Base-by-base conservation (phyloP, 83 land plant genomes). In the Larix sibirica region DNA sequence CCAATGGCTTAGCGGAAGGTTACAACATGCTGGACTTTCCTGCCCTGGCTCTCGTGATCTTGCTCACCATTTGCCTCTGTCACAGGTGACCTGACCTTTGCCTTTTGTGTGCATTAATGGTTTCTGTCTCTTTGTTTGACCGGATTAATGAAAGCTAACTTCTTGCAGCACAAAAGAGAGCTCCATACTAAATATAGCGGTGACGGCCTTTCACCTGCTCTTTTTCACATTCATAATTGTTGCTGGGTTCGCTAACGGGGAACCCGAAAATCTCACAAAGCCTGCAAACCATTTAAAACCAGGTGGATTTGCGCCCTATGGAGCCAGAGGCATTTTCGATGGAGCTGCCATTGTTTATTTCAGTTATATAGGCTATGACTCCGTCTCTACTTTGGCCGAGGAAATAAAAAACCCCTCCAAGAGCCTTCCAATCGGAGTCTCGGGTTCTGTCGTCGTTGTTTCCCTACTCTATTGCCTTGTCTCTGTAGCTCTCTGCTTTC, bases 281-380 rank as follows among this genome's bases (percentile, higher is more conserved):
- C 80, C 81, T 28, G 65, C 80, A 50, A 56, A 77, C 26, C 7
- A 58, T 5, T 16, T 23, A 17, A 62, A 14, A 3, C 89, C 89
- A 17, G 78, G 56, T 1, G 97, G 97, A 17, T 84, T 95, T 54
- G 84, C 84, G 9, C 98, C 98, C 1, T 88, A 79, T 61, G 98
- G 98, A 0, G 88, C 84, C 8, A 44, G 82, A 40, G 96, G 96
- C 9, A 83, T 95, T 2, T 79, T 95, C 66, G 85, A 87, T 73
- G 98, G 95, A 1, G 96, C 98, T 21, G 96, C 96, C 47, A 88
- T 84, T 0, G 98, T 95, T n/a, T 95, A 94, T 84, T 89, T 94
- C 90, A 90, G 95, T 83, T 95, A 92, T 82, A 90, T 94, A 23
- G 98, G 98, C 64, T 95, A 88, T 62, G 98, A 95, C 74, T 90